phyloP scores from a whole-genome alignment of 2,329 filamentous ascomycete genomes.

The Sporothrix phasma region DNA sequence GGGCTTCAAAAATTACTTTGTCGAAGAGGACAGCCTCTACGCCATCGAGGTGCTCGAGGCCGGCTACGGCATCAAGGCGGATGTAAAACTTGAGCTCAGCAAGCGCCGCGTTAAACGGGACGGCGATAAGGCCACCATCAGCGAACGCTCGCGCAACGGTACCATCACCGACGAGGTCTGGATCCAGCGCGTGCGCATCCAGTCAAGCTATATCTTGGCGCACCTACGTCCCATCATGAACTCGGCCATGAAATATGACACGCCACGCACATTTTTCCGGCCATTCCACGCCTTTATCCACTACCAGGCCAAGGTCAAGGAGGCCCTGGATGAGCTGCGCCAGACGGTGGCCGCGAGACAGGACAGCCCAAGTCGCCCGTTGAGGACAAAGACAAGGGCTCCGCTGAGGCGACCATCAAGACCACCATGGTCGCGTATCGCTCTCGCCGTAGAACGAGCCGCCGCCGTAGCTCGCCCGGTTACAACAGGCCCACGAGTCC shows the following conservation, averaged over 20 bases:
- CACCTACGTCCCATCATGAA: slow-evolving; percentile 22
- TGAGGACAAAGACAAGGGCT: not conserved
- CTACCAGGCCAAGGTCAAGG: slow-evolving; percentile 33
- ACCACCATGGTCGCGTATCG: not conserved
- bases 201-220: slow-evolving; percentile 32
- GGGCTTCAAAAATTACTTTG: slow-evolving; percentile 32
- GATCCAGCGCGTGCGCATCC: slow-evolving; percentile 32
- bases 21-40: slow-evolving; percentile 29
- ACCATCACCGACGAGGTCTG: slow-evolving; percentile 14
- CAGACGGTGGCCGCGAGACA: slow-evolving; percentile 13
- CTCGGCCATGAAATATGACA: slow-evolving; percentile 24
- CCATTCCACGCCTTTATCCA: slow-evolving; percentile 34
- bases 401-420: not conserved
- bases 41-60: slow-evolving; percentile 30
- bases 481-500: not conserved
- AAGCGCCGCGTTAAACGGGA: not conserved
- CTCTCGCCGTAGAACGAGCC: not conserved
- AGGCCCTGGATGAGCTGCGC: slow-evolving; percentile 27
- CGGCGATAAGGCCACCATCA: not conserved
- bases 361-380: slow-evolving; percentile 10
- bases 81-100: slow-evolving; percentile 14
- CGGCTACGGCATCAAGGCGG: slow-evolving; percentile 16
- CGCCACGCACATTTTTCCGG: slow-evolving; percentile 31
- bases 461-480: not conserved
- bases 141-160: not conserved